phyloP scores from a whole-genome alignment of 371 early-diverging fungal genomes.

The Mortierella sp. region DNA sequence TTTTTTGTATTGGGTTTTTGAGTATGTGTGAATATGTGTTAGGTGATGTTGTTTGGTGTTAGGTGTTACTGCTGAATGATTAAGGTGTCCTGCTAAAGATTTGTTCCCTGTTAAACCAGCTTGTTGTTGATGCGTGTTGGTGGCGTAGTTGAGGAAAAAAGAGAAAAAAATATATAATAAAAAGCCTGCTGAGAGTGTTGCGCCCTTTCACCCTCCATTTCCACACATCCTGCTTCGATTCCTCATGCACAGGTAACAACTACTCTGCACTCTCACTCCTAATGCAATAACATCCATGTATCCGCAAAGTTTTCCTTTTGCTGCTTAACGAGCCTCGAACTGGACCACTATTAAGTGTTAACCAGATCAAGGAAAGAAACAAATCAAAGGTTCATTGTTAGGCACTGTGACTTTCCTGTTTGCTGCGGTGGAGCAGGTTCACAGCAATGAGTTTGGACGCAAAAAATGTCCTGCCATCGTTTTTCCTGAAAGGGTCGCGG shows the following conservation, averaged over 20 bases:
- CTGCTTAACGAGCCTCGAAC: slow-evolving; percentile 85
- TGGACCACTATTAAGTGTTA: slow-evolving; percentile 75
- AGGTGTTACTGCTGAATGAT: neutral
- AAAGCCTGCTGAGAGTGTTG: slow-evolving; percentile 3
- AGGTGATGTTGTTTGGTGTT: neutral
- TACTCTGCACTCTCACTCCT: neutral
- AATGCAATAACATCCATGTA: neutral
- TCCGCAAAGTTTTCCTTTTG: neutral
- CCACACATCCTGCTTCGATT: neutral
- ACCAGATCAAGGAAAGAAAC: neutral
- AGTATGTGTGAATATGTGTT: neutral
- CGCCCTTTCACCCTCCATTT: neutral
- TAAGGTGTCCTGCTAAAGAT: neutral
- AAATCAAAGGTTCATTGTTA: neutral
- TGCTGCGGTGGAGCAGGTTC: neutral
- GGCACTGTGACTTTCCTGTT: neutral
- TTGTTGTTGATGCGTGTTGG: neutral
- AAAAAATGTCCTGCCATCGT: neutral
- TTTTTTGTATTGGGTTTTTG: slow-evolving; percentile 2
- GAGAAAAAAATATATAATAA: neutral
- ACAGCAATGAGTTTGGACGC: neutral
- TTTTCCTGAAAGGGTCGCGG: neutral
- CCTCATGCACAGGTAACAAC: neutral
- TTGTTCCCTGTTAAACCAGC: neutral
- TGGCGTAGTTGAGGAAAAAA: neutral